phyloP scores from a whole-genome alignment of 2,329 filamentous ascomycete genomes.

The Zymoseptoria tritici region DNA sequence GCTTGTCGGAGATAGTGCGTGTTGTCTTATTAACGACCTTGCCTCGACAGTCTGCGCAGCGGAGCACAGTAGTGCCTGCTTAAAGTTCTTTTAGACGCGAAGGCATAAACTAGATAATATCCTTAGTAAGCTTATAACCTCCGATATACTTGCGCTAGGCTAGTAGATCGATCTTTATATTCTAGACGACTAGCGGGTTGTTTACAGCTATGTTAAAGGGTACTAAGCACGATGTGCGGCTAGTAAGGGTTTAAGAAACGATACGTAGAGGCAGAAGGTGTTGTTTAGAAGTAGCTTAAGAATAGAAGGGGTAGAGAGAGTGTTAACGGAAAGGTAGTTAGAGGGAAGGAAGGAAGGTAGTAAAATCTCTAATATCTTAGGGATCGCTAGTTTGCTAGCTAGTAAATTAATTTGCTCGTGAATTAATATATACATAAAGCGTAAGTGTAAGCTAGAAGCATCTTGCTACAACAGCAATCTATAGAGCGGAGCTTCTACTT shows the following conservation, averaged over 20 bases:
- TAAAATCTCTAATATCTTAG: background rate
- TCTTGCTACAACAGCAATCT: background rate
- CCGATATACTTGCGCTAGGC: background rate
- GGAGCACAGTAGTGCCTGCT: background rate
- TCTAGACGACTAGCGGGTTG: background rate
- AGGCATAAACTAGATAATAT: background rate
- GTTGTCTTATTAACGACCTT: background rate
- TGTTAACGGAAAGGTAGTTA: background rate
- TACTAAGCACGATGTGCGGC: background rate
- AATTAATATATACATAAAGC: background rate
- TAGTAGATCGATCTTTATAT: background rate
- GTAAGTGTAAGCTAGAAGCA: background rate
- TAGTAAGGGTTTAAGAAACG: too few relatives aligned
- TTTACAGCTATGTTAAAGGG: background rate
- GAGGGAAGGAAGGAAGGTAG: background rate
- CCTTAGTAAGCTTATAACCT: background rate
- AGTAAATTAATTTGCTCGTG: background rate
- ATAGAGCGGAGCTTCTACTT: background rate
- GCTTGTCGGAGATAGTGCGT: background rate
- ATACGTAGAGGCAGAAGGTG: too few relatives aligned
- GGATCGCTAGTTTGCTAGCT: background rate
- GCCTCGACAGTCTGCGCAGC: background rate
- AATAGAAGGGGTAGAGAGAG: background rate
- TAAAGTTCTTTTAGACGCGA: background rate
- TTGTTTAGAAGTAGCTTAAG: too few relatives aligned